Percentiles rank a stretch among this genome's conserved stretches.
Conservation (phyloP, 83 land plant genomes). For the Picea engelmannii region DNA sequence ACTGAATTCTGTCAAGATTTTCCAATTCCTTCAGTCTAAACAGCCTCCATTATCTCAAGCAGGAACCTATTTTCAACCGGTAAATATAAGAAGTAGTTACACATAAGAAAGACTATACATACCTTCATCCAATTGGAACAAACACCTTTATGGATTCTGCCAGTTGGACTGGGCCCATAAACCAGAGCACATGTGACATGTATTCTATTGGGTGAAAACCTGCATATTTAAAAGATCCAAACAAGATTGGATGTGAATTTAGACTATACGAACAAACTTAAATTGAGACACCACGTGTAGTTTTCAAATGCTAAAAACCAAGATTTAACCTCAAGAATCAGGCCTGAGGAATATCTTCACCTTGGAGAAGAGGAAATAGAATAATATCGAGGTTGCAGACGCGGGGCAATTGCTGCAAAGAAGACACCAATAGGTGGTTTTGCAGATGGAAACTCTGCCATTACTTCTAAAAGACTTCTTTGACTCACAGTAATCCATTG, state of each 20-base stretch:
- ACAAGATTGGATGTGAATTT: background rate
- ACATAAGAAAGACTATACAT: no score
- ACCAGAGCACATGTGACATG: constrained; percentile 99
- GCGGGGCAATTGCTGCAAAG: constrained; percentile 93
- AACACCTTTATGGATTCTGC: constrained; percentile 48
- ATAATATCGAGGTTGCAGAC: constrained; percentile 92
- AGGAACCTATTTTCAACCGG: background rate
- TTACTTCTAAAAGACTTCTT: constrained; percentile 91
- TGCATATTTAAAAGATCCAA: constrained; percentile 20
- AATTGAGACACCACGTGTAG: background rate
- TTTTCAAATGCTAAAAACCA: background rate
- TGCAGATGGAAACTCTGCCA: constrained; percentile 91
- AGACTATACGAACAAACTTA: background rate
- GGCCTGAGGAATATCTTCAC: constrained; percentile 24
- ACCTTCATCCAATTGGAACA: no score
- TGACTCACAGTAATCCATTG: constrained; percentile 82
- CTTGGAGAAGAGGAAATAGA: constrained; percentile 97
- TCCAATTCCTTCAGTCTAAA: background rate
- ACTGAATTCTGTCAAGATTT: constrained; percentile 48
- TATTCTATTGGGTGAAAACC: constrained; percentile 76
- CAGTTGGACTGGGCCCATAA: constrained; percentile 79
- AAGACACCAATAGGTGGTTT: constrained; percentile 95
- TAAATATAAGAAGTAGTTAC: no score
- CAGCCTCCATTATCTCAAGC: background rate
- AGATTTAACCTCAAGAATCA: background rate